A percentile compares a stretch with the other conserved stretches of the same genome.
Evolutionary conservation across 345 rosid genomes (phyloP).

Genomic region (Turritis glabra): DNA sequence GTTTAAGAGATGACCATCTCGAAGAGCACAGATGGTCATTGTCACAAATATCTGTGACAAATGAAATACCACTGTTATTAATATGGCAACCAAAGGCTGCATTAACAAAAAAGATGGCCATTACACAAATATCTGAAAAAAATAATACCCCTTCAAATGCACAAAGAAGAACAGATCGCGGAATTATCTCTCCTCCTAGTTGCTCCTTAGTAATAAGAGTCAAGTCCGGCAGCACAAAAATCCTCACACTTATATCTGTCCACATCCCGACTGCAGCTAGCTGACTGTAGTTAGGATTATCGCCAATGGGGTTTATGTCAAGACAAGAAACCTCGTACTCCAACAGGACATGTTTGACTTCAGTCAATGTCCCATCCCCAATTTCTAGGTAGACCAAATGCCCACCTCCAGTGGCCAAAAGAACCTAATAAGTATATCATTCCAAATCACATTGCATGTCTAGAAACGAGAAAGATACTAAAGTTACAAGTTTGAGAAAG

Average conservation of each 20-base stretch:
- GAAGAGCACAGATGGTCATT: conserved; percentile 97
- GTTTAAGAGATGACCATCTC: conserved; percentile 94
- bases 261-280: conserved; percentile 99
- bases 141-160: conserved; percentile 90
- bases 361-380: conserved; percentile 72
- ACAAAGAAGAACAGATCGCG: conserved; percentile 90
- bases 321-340: conserved; percentile 94
- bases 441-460: conserved; percentile 14
- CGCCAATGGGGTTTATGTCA: conserved; percentile 88
- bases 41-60: conserved; percentile 62
- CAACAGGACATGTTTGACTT: conserved; percentile 67
- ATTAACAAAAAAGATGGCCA: conserved; percentile 16
- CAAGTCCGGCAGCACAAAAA: conserved; percentile 78
- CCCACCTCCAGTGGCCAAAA: conserved; percentile 95
- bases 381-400: conserved; percentile 90
- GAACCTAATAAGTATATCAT: conserved; percentile 54
- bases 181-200: conserved; percentile 94
- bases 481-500: background rate
- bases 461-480: background rate
- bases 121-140: background rate
- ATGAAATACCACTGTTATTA: conserved; percentile 11
- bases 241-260: conserved; percentile 89
- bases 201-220: conserved; percentile 80
- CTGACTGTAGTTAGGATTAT: conserved; percentile 69
- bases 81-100: conserved; percentile 1